These are phyloP conservation scores for Tolypocladium guangdongense DNA, from an alignment of 2,329 filamentous ascomycete species.

Conservation along the genomic window DNA sequence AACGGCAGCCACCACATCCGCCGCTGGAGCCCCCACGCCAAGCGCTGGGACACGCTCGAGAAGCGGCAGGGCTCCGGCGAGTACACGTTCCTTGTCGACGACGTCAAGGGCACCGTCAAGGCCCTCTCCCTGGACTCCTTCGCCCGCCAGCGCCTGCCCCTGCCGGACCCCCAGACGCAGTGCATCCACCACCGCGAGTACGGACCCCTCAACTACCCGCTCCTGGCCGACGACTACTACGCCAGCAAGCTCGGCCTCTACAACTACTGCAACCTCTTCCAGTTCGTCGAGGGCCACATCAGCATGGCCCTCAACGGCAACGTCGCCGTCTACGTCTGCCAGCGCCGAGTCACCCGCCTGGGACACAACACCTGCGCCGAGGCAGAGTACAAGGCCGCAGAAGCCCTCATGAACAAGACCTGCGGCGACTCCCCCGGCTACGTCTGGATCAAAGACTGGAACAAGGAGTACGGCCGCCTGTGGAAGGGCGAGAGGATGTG, in stretches of 20 bases:
- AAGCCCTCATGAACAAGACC: conserved; percentile 4
- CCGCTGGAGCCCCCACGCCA: neutral
- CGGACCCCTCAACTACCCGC: conserved; percentile 1
- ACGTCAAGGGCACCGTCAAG: neutral
- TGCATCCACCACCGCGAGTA: conserved; percentile 1
- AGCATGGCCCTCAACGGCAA: conserved; percentile 4
- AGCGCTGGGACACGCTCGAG: neutral
- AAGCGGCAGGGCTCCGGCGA: conserved; percentile 3
- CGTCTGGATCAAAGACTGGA: neutral
- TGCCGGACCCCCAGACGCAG: neutral
- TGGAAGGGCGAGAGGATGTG: conserved; percentile 1
- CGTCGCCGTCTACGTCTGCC: conserved; percentile 5
- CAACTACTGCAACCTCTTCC: conserved; percentile 4
- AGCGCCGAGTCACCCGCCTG: neutral
- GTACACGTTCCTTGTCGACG: conserved; percentile 4
- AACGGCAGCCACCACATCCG: conserved; percentile 1
- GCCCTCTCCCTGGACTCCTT: neutral
- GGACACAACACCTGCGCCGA: neutral
- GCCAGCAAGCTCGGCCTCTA: conserved; percentile 4
- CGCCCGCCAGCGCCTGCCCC: neutral
- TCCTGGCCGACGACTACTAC: conserved; percentile 2
- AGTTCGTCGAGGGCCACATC: conserved; percentile 1
- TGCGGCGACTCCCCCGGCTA: conserved; percentile 3
- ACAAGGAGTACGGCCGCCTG: conserved; percentile 5
- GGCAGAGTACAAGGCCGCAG: conserved; percentile 4